Base-by-base conservation (phyloP, 1,139 yeast species). In the Suhomyces wounanorum region DNA sequence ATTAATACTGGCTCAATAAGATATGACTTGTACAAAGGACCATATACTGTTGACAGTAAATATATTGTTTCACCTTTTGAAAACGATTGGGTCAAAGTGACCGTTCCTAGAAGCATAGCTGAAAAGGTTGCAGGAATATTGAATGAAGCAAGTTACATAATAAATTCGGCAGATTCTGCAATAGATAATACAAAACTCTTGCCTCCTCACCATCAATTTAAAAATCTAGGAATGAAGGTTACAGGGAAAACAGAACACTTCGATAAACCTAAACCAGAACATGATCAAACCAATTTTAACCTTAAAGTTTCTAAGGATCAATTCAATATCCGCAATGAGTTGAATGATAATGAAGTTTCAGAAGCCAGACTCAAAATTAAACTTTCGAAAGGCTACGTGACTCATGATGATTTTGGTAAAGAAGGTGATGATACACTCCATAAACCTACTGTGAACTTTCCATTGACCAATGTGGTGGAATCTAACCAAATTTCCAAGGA, bases 391-490 rank as follows among this genome's bases (percentile, higher is more conserved):
- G 98, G 99, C 0, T 88, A 88, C 60, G 85, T 84, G 0, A 91
- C 99, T 0, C 63, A 70, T 46, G 99, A 94, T 65, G 98, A 91
- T 61, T 78, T 80, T 59, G 98, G 97, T 0, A 67, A 73, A 54
- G 83, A 83, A 55, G 99, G 99, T 14, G 99, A 94, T 63, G 98
- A 94, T 62, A 90, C 96, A 0, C 72, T 79, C 1, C 99, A 94
- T 67, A 76, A 73, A 50, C 79, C 87, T 1, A 79, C 87, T 50
- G 73, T 75, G 0, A 73, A 78, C 52, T 85, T 77, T 62, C 79
- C 79, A 5, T 74, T 89, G 4, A 96, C 97, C 3, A 90, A 89
- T 59, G 95, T 89, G 6, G 83, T 92, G 16, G 87, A 83, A 59
- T 69, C 85, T 1, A 62, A 57, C 11, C 68, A 69, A 49, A 52